Base-by-base conservation (phyloP, 106 monocot genomes). In the Platanthera zijinensis region DNA sequence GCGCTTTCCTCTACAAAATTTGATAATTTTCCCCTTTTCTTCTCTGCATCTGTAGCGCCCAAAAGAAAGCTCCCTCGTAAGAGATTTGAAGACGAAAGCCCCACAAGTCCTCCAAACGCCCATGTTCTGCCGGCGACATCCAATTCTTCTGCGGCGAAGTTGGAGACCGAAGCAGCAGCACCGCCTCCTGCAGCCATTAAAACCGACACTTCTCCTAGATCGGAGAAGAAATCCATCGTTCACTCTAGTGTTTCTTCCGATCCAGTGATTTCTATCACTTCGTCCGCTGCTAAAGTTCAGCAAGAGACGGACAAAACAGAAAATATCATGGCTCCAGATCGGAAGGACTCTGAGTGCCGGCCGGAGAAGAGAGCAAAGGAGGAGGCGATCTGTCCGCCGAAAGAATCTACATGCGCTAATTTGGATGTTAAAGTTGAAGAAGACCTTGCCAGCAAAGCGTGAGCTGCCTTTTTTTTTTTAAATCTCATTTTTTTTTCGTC, bases 1-100 rank as follows among this genome's bases (percentile, higher is more conserved):
- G 10, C 9, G 10, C 9, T 72, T 72, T 51, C 18, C 2, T 72
- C 57, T 30, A 47, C 3, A 39, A 57, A 0, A 18, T 19, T 18
- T 6, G 21, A 61, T 21, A 66, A 14, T 4, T 39, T 45, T 67
- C 52, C 22, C 15, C 17, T 50, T 32, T 52, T 67, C 6, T 76
- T 75, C 8, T 61, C 7, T 69, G n/a, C 75, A 5, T 59, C 30
- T 80, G 70, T 83, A 83, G 93, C 87, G 72, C 89, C 91, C 1
- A 93, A 96, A 84, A 87, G 96, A 74, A 96, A 91, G 46, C 67
- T 77, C 3, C 96, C 89, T 32, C 82, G 77, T 17, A 81, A 85
- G 39, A 93, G 84, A 52, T 78, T 79, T 66, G 96, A 93, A 6
- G 93, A 91, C 8, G 94, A 85, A 52, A 82, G 68, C 75, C 77